phyloP scores from a whole-genome alignment of 257 asterid genomes.

The Nicotiana benthamiana region DNA sequence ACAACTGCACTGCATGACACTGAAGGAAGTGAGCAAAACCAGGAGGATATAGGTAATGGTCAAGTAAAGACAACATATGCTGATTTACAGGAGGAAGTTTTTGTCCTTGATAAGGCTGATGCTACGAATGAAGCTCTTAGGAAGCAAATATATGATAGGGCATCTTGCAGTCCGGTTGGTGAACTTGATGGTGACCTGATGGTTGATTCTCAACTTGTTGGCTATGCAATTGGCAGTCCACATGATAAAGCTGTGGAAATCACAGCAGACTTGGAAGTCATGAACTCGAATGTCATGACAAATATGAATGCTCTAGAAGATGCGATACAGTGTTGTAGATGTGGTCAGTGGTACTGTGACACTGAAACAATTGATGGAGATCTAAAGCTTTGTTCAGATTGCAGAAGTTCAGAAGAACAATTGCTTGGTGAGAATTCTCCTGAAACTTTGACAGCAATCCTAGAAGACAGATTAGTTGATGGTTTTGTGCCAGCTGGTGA shows the following conservation, averaged over 20 bases:
- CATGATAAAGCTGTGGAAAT: conserved; percentile 21
- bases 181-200: conserved; percentile 19
- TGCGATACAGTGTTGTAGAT: conserved; percentile 48
- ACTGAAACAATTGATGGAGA: conserved; percentile 40
- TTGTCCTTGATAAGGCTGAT: conserved; percentile 56
- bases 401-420: conserved; percentile 36
- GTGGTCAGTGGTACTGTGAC: conserved; percentile 32
- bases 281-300: conserved; percentile 21
- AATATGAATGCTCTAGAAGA: conserved; percentile 25
- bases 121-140: conserved; percentile 29
- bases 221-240: conserved; percentile 24
- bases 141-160: conserved; percentile 18
- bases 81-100: conserved; percentile 49
- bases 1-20: conserved; percentile 54
- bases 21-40: conserved; percentile 63
- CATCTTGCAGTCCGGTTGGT: conserved; percentile 22
- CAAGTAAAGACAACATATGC: conserved; percentile 28
- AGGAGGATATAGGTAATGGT: conserved; percentile 47
- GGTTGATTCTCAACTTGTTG: conserved; percentile 21
- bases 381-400: conserved; percentile 44
- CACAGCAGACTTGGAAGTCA: conserved; percentile 24
- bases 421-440: conserved; percentile 28
- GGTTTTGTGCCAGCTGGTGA: conserved; percentile 25
- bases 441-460: conserved; percentile 19
- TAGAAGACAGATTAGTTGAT: conserved; percentile 24